Conservation (phyloP, 2,329 filamentous ascomycete genomes). For the Ascosphaera acerosa region DNA sequence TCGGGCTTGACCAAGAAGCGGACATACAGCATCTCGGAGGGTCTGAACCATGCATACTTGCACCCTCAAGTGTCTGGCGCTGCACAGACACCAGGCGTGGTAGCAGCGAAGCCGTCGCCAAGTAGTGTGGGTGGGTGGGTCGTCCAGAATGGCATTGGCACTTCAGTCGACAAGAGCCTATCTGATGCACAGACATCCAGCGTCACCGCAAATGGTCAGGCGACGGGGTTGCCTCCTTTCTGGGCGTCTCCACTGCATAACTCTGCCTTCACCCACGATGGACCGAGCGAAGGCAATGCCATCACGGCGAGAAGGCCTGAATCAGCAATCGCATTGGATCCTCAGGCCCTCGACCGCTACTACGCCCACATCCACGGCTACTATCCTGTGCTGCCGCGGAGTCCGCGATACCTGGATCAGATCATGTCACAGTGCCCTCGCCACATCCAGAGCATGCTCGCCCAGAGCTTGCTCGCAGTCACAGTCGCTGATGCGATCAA, state of each 20-base stretch:
- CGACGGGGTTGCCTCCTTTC: conserved; percentile 16
- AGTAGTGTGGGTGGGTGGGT: conserved; percentile 8
- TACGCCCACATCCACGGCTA: conserved; percentile 18
- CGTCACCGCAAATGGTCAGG: conserved; percentile 15
- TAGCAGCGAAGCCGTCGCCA: conserved; percentile 5
- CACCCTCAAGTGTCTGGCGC: conserved; percentile 11
- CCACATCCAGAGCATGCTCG: conserved; percentile 17
- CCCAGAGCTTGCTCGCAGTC: conserved; percentile 16
- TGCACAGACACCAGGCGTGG: conserved; percentile 10
- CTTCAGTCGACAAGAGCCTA: conserved; percentile 3
- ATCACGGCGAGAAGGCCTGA: too few species aligned
- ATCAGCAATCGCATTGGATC: conserved; percentile 14
- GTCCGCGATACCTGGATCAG: conserved; percentile 14
- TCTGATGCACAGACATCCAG: conserved; percentile 9
- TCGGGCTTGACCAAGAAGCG: conserved; percentile 18
- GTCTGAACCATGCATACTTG: conserved; percentile 19
- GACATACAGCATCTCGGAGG: conserved; percentile 24
- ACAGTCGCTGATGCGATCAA: conserved; percentile 13
- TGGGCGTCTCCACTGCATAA: conserved; percentile 9
- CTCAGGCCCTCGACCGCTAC: conserved; percentile 17
- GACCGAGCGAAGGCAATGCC: conserved; percentile 11
- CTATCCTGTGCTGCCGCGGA: conserved; percentile 18
- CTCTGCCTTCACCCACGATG: conserved; percentile 7
- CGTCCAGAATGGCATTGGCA: conserved; percentile 7
- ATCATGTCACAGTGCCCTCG: conserved; percentile 17